Conservation (phyloP, 495 filamentous ascomycete species). For the Darksidea phi region DNA sequence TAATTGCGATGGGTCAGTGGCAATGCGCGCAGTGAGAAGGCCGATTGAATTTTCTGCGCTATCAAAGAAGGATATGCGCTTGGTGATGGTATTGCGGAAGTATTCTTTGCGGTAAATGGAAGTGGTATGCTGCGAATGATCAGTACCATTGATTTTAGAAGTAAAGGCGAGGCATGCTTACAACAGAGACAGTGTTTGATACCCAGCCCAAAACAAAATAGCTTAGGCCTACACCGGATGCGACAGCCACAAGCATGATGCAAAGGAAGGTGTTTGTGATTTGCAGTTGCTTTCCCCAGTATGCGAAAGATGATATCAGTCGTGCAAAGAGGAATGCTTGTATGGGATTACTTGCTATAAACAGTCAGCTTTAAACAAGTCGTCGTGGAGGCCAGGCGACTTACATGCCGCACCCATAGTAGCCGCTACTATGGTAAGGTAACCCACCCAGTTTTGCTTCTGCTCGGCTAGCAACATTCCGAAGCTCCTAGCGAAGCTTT, state of each 20-base stretch:
- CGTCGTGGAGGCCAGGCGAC: constrained; percentile 60
- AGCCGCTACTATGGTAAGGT: too few species aligned
- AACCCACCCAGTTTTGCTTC: too few species aligned
- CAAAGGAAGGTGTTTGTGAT: constrained; percentile 7
- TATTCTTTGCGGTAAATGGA: constrained; percentile 74
- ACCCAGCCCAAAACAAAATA: constrained; percentile 21
- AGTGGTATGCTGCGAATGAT: constrained; percentile 53
- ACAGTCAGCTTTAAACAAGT: neutral
- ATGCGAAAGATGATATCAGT: constrained; percentile 16
- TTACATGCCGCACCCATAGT: constrained; percentile 12
- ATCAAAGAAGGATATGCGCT: constrained; percentile 88
- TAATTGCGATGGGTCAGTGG: constrained; percentile 66
- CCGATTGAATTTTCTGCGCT: constrained; percentile 81
- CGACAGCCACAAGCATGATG: constrained; percentile 12
- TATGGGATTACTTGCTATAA: constrained; percentile 4
- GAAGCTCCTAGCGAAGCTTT: too few species aligned
- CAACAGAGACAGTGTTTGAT: constrained; percentile 16
- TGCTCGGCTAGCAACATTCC: neutral
- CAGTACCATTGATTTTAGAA: constrained; percentile 64
- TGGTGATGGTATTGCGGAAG: constrained; percentile 81
- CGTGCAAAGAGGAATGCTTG: constrained; percentile 22
- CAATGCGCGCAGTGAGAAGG: constrained; percentile 76
- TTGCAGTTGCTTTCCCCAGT: constrained; percentile 8
- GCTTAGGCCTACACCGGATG: constrained; percentile 4
- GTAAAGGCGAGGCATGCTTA: neutral